Base-by-base conservation (phyloP, 2,329 filamentous ascomycete genomes). In the Orbilia ellipsospora region DNA sequence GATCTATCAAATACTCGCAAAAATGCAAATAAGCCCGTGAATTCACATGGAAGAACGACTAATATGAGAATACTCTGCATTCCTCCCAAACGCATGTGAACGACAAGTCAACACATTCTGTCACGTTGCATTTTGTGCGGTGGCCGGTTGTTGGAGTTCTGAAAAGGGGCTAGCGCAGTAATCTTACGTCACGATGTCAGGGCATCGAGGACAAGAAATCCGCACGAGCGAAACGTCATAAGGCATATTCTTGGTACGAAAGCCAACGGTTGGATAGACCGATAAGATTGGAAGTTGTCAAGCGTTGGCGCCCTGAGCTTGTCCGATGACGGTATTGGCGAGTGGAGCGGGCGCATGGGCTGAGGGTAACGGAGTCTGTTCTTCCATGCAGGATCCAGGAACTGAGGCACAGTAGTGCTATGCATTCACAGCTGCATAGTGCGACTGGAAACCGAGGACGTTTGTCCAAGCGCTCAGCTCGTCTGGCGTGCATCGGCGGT, bases 201-300 rank as follows among this genome's bases (percentile, higher is more conserved):
- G 69, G 23, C 62, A 51, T 48, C 55, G 36, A 56, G 69, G 55
- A 44, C 59, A 50, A 18, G 20, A 50, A 59, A 48, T n/a, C 16
- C 62, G 50, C 69, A 74, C 57, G 69, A 62, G 69, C 62, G 18
- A 57, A 54, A 74, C 69, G 69, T 74, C 69, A 74, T 74, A 36
- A 18, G 62, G 45, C 54, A 60, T 62, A 40, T 55, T 31, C 52
- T 54, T 60, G 65, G 56, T 56, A 15, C 23, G 10, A 20, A 23
- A 61, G 31, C 16, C 18, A 36, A 20, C 20, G 42, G 42, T 44
- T 31, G 42, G 57, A 45, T 44, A 12, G 42, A 12, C n/a, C n/a
- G n/a, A n/a, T n/a, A n/a, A n/a, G n/a, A n/a, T 12, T 31, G 36
- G 13, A 36, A 36, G 31, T 36, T 13, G 6, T 16, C 13, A 10